Evolutionary conservation across 768 basidiomycete genomes (phyloP), one percentile per base, ranked within the genome.

Genomic region (Lactifluus rugatus): DNA sequence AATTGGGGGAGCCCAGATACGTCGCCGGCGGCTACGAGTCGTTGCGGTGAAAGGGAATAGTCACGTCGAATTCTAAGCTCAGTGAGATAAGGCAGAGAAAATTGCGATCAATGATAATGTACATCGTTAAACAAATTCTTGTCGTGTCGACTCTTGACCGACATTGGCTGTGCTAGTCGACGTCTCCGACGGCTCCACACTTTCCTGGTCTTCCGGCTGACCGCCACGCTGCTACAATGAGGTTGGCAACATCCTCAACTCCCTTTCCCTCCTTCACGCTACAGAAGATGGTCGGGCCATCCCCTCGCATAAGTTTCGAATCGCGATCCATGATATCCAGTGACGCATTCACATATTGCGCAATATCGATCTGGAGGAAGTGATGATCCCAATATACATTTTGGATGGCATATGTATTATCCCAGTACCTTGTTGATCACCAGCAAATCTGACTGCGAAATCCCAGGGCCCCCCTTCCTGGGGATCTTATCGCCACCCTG

Each of bases 401-500:
- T 31, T 16, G 28, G 5, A 11, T 16, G 28, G 23, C 23, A 10
- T 5, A 41, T 17, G 19, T 41, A 31, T 2, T 37, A 31, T 42
- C 55, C 69, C 36, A 5, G 5, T 21, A 86, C 94, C 80, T 99
- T 99, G 77, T 98, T 98, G 65, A 98, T 83, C 25, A 99, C 83
- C 54, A 99, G 74, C 11, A 99, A 75, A 73, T 98, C 96, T 1
- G 93, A 95, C 67, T 93, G 89, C 1, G 93, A 93, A 64, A 99
- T 97, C 10, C 95, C 96, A 1, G 95, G 96, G 1, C 95, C 96
- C 5, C 96, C 95, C 75, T 99, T 99, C 23, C 95, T 79, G 21
- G 96, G 96, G 62, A 99, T 94, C 73, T 99, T 99, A 73, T 99
- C 95, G 0, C 95, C 95, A 10, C 96, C 95, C 87, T 89, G 62